A percentile compares a stretch with the other conserved stretches of the same genome.
Conservation (phyloP, 805 yeast genomes). For the Lachancea lanzarotensis region DNA sequence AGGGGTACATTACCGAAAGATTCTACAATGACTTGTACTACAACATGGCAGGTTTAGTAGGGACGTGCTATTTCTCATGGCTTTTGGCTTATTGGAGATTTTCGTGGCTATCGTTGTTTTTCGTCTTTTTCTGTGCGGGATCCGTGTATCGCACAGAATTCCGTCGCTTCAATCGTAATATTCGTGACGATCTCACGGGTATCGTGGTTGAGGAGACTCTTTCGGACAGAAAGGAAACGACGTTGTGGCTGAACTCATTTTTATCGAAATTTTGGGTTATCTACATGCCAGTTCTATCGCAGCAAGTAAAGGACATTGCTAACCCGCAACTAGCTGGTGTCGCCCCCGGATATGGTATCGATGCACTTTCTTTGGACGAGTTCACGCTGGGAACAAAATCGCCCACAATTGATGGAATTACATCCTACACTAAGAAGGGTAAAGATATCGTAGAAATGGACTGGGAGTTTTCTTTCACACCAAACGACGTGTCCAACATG, state of each 20-base stretch:
- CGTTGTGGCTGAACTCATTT: constrained; percentile 76
- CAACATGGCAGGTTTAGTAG: constrained; percentile 57
- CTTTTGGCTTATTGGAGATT: constrained; percentile 53
- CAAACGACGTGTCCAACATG: constrained; percentile 79
- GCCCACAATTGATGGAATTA: constrained; percentile 65
- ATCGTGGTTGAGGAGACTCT: constrained; percentile 54
- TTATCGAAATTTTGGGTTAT: constrained; percentile 80
- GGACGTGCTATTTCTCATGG: constrained; percentile 73
- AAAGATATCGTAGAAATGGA: constrained; percentile 70
- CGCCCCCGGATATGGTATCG: constrained; percentile 81
- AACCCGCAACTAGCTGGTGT: constrained; percentile 60
- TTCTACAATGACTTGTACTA: constrained; percentile 68
- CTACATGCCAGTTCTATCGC: constrained; percentile 79
- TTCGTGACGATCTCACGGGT: constrained; percentile 72
- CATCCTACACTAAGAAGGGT: constrained; percentile 66
- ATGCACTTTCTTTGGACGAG: constrained; percentile 63
- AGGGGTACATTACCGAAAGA: constrained; percentile 58
- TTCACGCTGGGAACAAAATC: constrained; percentile 78
- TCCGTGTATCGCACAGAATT: constrained; percentile 68
- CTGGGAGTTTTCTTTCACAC: constrained; percentile 76
- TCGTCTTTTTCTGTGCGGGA: constrained; percentile 54
- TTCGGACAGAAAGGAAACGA: constrained; percentile 60
- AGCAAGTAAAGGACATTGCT: constrained; percentile 64
- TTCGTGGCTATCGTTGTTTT: constrained; percentile 54
- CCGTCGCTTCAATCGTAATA: constrained; percentile 66